Percentiles rank a stretch among this genome's conserved stretches.
Conservation (phyloP, 163 green algal genomes). For the Coccomyxa subellipsoidea region DNA sequence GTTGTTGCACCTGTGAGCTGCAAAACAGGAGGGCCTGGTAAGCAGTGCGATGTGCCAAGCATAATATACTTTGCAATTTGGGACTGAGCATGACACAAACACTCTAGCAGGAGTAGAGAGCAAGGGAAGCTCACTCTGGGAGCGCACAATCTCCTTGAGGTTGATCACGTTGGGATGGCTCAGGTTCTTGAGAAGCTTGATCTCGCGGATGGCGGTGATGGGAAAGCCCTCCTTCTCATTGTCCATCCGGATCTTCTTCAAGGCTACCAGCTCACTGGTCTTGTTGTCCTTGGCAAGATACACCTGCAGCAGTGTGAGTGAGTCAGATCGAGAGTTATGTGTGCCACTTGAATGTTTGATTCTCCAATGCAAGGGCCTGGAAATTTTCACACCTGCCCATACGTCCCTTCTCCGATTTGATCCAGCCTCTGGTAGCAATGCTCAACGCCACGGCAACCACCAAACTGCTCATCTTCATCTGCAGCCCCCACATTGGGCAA, state of each 20-base stretch:
- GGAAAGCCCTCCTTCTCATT: constrained; percentile 98
- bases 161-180: constrained; percentile 92
- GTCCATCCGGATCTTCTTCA: constrained; percentile 99
- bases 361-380: background rate
- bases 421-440: constrained; percentile 66
- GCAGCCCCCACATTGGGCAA: background rate
- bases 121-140: constrained; percentile 41
- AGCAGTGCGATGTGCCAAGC: no score
- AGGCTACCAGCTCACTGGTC: constrained; percentile 64
- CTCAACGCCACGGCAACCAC: constrained; percentile 70
- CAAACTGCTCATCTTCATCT: constrained; percentile 4
- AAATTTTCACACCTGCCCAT: constrained; percentile 66
- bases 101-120: no score
- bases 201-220: constrained; percentile 98
- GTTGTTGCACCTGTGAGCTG: constrained; percentile 18
- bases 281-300: constrained; percentile 30
- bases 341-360: background rate
- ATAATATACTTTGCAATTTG: no score
- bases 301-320: constrained; percentile 8
- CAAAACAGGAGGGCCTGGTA: background rate
- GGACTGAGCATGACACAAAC: no score
- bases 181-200: constrained; percentile 92
- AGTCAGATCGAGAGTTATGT: no score
- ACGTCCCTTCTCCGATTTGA: constrained; percentile 93
- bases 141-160: constrained; percentile 90